A percentile compares a stretch with the other conserved stretches of the same genome.
phyloP scores from a whole-genome alignment of 345 rosid species.

The Rhodomyrtus tomentosa region DNA sequence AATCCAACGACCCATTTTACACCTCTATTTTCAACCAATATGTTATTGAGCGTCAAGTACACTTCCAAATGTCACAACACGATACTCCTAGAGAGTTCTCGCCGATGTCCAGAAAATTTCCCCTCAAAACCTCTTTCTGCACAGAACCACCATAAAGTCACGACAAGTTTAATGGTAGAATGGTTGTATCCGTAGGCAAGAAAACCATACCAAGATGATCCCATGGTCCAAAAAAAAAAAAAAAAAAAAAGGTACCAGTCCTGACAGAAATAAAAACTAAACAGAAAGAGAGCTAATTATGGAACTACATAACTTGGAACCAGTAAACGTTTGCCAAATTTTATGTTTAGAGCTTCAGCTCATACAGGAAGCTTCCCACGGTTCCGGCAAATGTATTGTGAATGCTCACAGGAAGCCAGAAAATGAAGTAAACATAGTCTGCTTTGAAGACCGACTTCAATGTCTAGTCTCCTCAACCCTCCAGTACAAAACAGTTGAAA shows the following conservation, averaged over 20 bases:
- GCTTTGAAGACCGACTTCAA: not conserved
- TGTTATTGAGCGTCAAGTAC: not conserved
- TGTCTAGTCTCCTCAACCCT: not conserved
- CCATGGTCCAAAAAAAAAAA: not conserved
- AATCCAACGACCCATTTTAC: too few species aligned
- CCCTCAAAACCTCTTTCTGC: not conserved
- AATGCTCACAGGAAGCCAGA: not conserved
- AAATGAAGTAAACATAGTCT: not conserved
- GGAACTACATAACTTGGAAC: not conserved
- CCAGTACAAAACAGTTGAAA: not conserved
- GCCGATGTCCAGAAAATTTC: too few species aligned
- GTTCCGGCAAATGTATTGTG: not conserved
- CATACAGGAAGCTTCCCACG: not conserved
- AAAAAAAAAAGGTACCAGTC: not conserved
- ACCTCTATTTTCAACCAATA: too few species aligned
- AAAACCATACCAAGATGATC: not conserved
- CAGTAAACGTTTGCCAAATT: not conserved
- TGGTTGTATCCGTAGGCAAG: not conserved
- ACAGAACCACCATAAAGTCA: not conserved
- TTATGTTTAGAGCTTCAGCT: not conserved
- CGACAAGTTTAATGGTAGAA: not conserved
- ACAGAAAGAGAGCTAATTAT: not conserved
- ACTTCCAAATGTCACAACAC: not conserved
- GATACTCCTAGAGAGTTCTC: not conserved
- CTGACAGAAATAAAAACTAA: not conserved